These are phyloP conservation scores for Penicillium argentinense DNA, from an alignment of 495 filamentous ascomycete species.

Conservation along the genomic window DNA sequence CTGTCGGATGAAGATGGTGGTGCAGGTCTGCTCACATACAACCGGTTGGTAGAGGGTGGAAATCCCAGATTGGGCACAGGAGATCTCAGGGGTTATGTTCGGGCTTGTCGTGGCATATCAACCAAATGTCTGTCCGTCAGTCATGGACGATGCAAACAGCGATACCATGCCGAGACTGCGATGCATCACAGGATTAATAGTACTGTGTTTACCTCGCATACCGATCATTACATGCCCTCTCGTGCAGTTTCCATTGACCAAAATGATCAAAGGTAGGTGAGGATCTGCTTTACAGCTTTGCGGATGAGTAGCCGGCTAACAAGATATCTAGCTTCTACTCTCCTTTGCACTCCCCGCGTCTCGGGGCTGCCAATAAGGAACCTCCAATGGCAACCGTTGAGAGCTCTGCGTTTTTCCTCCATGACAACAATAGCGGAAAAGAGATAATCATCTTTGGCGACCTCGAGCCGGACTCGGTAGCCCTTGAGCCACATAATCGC, in stretches of 20 bases:
- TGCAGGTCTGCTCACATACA: constrained; percentile 87
- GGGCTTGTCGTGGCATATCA: constrained; percentile 76
- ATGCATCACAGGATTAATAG: constrained; percentile 60
- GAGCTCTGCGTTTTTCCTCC: constrained; percentile 89
- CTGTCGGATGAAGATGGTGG: constrained; percentile 94
- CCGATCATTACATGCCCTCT: constrained; percentile 29
- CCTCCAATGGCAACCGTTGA: constrained; percentile 56
- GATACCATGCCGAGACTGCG: constrained; percentile 45
- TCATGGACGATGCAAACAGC: constrained; percentile 83
- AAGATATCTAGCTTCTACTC: constrained; percentile 23
- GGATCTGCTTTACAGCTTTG: neutral
- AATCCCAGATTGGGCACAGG: constrained; percentile 76
- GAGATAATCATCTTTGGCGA: constrained; percentile 95
- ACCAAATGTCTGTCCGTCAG: constrained; percentile 78
- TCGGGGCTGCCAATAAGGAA: constrained; percentile 21
- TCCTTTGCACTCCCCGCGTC: constrained; percentile 31
- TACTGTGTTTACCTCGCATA: constrained; percentile 34
- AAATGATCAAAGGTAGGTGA: constrained; percentile 31
- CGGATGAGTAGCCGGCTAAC: neutral
- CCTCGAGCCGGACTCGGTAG: constrained; percentile 87
- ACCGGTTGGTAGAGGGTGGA: constrained; percentile 83
- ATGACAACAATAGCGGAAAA: constrained; percentile 61
- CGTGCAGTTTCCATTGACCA: constrained; percentile 33
- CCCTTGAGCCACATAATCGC: constrained; percentile 73
- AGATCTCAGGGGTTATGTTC: constrained; percentile 74